phyloP scores from a whole-genome alignment of 345 rosid species.

The Salix arbutifolia region DNA sequence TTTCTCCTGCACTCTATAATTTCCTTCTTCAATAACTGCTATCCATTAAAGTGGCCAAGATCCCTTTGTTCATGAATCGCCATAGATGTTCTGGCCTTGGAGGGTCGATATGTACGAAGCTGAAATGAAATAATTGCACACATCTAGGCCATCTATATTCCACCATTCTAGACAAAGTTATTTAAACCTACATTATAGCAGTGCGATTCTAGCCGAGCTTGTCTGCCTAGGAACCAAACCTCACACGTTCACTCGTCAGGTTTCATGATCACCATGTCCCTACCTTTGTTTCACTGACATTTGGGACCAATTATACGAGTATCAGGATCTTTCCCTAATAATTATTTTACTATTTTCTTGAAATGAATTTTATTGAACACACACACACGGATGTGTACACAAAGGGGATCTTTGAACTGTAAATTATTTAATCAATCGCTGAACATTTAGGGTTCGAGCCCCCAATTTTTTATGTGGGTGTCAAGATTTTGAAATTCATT shows the following conservation, averaged over 20 bases:
- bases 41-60: background rate
- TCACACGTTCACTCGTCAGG: conserved; percentile 11
- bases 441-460: background rate
- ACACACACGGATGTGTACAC: background rate
- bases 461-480: background rate
- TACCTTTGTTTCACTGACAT: conserved; percentile 1
- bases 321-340: conserved; percentile 11
- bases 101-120: background rate
- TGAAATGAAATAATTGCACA: background rate
- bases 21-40: too few species aligned
- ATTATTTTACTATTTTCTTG: background rate
- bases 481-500: background rate
- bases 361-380: background rate
- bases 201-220: background rate
- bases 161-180: background rate
- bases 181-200: background rate
- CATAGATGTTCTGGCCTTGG: background rate
- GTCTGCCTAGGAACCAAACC: conserved; percentile 10
- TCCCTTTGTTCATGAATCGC: background rate
- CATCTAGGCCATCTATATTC: background rate
- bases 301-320: background rate
- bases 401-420: background rate
- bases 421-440: background rate
- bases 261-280: conserved; percentile 5
- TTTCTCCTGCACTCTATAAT: too few species aligned